Evolutionary conservation across 192 early-diverging fungal species (phyloP).

Genomic region (Umbelopsis sp.): DNA sequence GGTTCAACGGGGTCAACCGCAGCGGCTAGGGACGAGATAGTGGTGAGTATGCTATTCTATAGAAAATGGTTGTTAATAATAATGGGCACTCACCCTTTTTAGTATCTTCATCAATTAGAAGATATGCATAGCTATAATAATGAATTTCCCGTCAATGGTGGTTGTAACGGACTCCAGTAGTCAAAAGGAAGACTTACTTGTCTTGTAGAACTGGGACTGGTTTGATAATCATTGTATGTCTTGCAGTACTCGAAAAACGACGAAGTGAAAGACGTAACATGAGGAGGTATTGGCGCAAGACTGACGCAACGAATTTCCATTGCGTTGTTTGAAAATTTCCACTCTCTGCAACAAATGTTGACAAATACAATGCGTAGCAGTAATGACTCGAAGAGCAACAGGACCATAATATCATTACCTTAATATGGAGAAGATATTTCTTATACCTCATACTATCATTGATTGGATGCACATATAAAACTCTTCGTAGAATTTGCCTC

Average conservation of each 20-base stretch:
- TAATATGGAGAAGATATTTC: no score
- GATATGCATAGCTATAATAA: conserved; percentile 35
- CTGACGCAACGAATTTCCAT: neutral
- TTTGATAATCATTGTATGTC: conserved; percentile 32
- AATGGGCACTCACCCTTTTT: conserved; percentile 26
- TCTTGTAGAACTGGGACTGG: conserved; percentile 36
- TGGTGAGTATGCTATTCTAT: neutral
- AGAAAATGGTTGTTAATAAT: neutral
- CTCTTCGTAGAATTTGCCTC: no score
- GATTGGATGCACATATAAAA: no score
- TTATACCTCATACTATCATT: no score
- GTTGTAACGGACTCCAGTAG: neutral
- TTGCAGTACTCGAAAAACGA: neutral
- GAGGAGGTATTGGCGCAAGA: neutral
- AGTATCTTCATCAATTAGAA: conserved; percentile 31
- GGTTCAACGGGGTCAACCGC: conserved; percentile 40
- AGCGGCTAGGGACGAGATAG: conserved; percentile 21
- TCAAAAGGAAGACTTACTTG: conserved; percentile 24
- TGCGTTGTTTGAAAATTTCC: neutral
- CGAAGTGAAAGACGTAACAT: neutral
- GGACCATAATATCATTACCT: no score
- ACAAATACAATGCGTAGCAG: no score
- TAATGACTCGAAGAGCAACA: no score
- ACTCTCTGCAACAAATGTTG: no score
- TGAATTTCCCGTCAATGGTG: neutral